phyloP scores from a whole-genome alignment of 805 yeast species.

The Wickerhamiella nectarea region DNA sequence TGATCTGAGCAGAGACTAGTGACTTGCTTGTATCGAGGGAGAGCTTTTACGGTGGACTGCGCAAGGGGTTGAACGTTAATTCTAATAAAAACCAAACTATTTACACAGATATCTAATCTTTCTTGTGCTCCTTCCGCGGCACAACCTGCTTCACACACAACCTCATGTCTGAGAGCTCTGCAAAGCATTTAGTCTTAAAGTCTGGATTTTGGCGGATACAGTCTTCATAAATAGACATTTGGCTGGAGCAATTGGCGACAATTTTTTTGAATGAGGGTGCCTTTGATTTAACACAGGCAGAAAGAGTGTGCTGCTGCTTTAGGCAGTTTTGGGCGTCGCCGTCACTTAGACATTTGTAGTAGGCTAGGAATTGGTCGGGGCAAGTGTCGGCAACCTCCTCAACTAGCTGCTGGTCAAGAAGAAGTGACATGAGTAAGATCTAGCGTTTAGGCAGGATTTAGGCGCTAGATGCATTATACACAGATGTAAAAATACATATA shows the following conservation, averaged over 20 bases:
- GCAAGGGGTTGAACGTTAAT: too few relatives aligned
- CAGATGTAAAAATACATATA: too few relatives aligned
- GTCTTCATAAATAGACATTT: slow-evolving; percentile 48
- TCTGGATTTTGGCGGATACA: slow-evolving; percentile 41
- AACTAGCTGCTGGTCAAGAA: slow-evolving; percentile 57
- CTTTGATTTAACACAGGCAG: slow-evolving; percentile 45
- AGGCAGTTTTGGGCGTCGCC: slow-evolving; percentile 41
- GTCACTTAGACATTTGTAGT: slow-evolving; percentile 56
- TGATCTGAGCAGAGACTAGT: too few relatives aligned
- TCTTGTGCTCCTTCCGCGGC: background rate
- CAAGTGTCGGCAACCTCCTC: slow-evolving; percentile 68
- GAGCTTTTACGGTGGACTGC: too few relatives aligned
- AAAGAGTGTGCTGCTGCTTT: slow-evolving; percentile 41
- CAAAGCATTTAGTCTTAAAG: slow-evolving; percentile 39
- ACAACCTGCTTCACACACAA: slow-evolving; percentile 39
- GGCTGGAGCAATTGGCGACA: slow-evolving; percentile 43
- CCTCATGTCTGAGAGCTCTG: slow-evolving; percentile 42
- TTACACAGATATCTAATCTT: background rate
- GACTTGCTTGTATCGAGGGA: too few relatives aligned
- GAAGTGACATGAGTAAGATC: slow-evolving; percentile 28
- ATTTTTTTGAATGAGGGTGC: slow-evolving; percentile 66
- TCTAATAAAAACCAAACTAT: too few relatives aligned
- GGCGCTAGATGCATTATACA: too few relatives aligned
- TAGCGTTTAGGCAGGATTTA: too few relatives aligned
- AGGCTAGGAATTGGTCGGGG: slow-evolving; percentile 57